Evolutionary conservation across 2,329 filamentous ascomycete genomes (phyloP).

Genomic region (Akanthomyces lecanii): DNA sequence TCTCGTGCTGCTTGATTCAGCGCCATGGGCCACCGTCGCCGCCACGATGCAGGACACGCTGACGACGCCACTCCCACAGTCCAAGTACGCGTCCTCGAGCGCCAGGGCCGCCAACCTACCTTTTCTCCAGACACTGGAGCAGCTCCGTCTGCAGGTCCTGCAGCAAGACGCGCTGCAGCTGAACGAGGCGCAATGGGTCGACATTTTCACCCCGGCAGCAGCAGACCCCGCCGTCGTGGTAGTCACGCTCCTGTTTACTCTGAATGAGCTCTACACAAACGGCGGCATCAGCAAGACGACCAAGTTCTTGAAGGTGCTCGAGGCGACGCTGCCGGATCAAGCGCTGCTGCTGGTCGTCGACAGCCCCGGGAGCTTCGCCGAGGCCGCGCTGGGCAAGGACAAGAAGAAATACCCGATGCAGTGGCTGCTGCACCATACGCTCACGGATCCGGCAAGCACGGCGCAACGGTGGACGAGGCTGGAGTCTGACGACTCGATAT

Average conservation of each 20-base stretch:
- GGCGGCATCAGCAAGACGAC: slow-evolving; percentile 72
- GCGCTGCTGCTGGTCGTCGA: slow-evolving; percentile 81
- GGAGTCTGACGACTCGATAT: slow-evolving; percentile 70
- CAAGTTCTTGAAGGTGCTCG: slow-evolving; percentile 66
- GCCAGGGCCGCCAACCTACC: slow-evolving; percentile 41
- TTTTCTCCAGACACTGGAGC: slow-evolving; percentile 34
- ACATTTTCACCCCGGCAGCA: slow-evolving; percentile 17
- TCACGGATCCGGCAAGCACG: slow-evolving; percentile 47
- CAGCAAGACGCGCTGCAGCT: slow-evolving; percentile 49
- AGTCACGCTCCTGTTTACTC: slow-evolving; percentile 84
- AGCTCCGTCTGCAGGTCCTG: slow-evolving; percentile 39
- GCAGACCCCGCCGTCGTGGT: slow-evolving; percentile 41
- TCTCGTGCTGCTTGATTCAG: slow-evolving; percentile 74
- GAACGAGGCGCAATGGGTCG: slow-evolving; percentile 29
- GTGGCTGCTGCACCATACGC: slow-evolving; percentile 81
- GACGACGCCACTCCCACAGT: slow-evolving; percentile 45
- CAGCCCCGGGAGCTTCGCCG: slow-evolving; percentile 89
- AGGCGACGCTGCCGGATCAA: slow-evolving; percentile 50
- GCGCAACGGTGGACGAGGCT: slow-evolving; percentile 66
- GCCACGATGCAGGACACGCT: slow-evolving; percentile 54
- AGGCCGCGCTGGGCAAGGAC: slow-evolving; percentile 63
- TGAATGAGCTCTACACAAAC: slow-evolving; percentile 88
- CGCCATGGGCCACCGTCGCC: slow-evolving; percentile 67
- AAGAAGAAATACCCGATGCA: slow-evolving; percentile 81
- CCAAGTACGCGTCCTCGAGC: slow-evolving; percentile 49